Evolutionary conservation across 305 asterid species (phyloP).

Genomic region (Fraxinus nigra): DNA sequence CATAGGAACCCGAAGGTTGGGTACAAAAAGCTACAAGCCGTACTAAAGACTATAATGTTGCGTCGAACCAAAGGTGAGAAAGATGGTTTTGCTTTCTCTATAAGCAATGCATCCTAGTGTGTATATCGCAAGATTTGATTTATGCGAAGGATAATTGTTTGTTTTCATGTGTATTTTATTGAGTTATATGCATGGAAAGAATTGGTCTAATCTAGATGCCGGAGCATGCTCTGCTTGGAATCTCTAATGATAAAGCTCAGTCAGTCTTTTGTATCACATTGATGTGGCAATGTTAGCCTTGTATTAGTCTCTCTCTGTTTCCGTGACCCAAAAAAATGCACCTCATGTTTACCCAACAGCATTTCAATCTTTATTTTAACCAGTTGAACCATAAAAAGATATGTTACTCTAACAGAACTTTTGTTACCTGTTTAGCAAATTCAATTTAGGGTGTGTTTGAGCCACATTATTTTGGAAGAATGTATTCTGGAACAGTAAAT

Average conservation of each 20-base stretch:
- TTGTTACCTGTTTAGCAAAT: not conserved
- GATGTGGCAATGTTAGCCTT: constrained; percentile 2
- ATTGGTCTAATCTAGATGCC: not conserved
- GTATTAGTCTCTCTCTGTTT: not conserved
- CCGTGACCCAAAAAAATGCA: not conserved
- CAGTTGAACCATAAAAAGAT: not conserved
- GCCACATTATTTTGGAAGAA: no score
- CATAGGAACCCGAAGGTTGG: constrained; percentile 74
- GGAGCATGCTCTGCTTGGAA: constrained; percentile 11
- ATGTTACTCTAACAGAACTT: not conserved
- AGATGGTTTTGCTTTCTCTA: not conserved
- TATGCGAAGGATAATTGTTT: not conserved
- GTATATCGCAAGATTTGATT: constrained; percentile 2
- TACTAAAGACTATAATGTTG: constrained; percentile 91
- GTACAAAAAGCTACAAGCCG: constrained; percentile 88
- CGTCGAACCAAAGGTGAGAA: constrained; percentile 93
- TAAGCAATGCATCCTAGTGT: constrained; percentile 4
- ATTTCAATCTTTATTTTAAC: not conserved
- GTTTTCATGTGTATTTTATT: not conserved
- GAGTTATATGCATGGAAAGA: constrained; percentile 6
- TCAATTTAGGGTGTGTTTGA: not conserved
- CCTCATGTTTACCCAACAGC: not conserved
- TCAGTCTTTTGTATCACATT: constrained; percentile 4
- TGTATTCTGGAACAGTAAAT: no score
- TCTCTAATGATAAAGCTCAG: not conserved